Percentiles rank a stretch among this genome's conserved stretches.
Conservation (phyloP, 2,329 filamentous ascomycete species). For the Arthrinium phaeospermum region DNA sequence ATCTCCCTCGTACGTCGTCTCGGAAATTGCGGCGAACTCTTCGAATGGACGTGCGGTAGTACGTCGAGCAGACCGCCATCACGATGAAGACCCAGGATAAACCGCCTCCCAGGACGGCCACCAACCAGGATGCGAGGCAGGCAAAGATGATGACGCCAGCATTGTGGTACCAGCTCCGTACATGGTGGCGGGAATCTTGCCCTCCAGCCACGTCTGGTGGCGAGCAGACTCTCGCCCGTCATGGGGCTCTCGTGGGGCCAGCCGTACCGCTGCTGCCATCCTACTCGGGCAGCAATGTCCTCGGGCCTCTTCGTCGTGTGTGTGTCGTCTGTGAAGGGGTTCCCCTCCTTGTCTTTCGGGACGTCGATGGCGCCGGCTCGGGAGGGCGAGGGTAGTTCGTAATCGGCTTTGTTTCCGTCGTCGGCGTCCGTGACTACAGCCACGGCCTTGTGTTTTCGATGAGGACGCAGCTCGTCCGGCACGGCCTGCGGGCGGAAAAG, state of each 20-base stretch:
- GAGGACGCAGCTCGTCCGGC: constrained; percentile 67
- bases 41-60: constrained; percentile 94
- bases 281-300: constrained; percentile 64
- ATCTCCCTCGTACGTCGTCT: constrained; percentile 92
- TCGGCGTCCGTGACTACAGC: constrained; percentile 82
- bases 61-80: constrained; percentile 91
- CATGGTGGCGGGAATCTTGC: constrained; percentile 83
- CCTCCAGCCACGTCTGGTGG: constrained; percentile 86
- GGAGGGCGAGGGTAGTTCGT: constrained; percentile 78
- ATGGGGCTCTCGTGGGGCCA: constrained; percentile 63
- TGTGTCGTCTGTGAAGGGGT: constrained; percentile 54
- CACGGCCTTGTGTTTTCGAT: constrained; percentile 66
- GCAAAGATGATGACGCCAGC: constrained; percentile 92
- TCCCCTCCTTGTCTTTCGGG: constrained; percentile 54
- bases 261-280: constrained; percentile 89
- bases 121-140: constrained; percentile 86
- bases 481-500: constrained; percentile 53
- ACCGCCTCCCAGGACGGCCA: constrained; percentile 88
- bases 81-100: constrained; percentile 92
- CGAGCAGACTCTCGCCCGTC: constrained; percentile 73
- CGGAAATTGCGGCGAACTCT: constrained; percentile 94
- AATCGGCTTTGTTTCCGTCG: constrained; percentile 70
- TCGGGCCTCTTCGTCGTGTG: constrained; percentile 59
- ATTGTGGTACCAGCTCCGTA: constrained; percentile 99
- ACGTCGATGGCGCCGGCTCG: constrained; percentile 71